Conservation (phyloP, 75 land plant genomes). For the Azolla pinnata region DNA sequence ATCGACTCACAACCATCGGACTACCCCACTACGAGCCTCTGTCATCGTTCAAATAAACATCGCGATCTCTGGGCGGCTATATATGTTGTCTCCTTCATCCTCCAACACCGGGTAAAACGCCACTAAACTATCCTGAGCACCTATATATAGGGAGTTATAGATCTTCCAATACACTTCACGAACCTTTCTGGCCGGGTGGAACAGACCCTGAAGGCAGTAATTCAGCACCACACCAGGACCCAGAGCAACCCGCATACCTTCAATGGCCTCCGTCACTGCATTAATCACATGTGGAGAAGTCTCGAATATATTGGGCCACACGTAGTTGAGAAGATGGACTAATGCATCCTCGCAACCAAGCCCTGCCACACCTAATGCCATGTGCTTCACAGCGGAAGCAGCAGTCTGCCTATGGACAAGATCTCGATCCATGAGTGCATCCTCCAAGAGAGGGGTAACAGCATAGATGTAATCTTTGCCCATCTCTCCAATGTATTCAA, state of each 20-base stretch:
- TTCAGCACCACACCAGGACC: slow-evolving; percentile 72
- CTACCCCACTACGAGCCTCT: too few species aligned
- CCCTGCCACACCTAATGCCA: slow-evolving; percentile 96
- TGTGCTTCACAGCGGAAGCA: slow-evolving; percentile 96
- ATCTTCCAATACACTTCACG: slow-evolving; percentile 99
- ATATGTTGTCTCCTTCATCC: slow-evolving; percentile 61
- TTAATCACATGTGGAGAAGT: slow-evolving; percentile 98
- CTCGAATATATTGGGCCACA: slow-evolving; percentile 98
- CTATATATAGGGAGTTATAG: slow-evolving; percentile 88
- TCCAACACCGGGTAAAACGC: slow-evolving; percentile 79
- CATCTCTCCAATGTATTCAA: slow-evolving; percentile 98
- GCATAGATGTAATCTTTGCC: slow-evolving; percentile 98
- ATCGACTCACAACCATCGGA: too few species aligned
- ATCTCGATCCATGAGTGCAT: slow-evolving; percentile 94
- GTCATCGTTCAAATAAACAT: slow-evolving; percentile 59
- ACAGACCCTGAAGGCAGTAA: slow-evolving; percentile 89
- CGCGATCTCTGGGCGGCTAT: slow-evolving; percentile 65
- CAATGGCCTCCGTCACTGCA: slow-evolving; percentile 96
- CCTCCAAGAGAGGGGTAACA: slow-evolving; percentile 90
- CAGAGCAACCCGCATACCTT: slow-evolving; percentile 94
- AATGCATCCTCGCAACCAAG: slow-evolving; percentile 95
- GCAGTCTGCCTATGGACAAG: slow-evolving; percentile 96
- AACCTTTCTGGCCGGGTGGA: slow-evolving; percentile 96
- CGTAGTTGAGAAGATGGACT: slow-evolving; percentile 77
- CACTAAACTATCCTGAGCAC: slow-evolving; percentile 85